phyloP scores from a whole-genome alignment of 2,329 filamentous ascomycete species.

The Aciculosporium take region DNA sequence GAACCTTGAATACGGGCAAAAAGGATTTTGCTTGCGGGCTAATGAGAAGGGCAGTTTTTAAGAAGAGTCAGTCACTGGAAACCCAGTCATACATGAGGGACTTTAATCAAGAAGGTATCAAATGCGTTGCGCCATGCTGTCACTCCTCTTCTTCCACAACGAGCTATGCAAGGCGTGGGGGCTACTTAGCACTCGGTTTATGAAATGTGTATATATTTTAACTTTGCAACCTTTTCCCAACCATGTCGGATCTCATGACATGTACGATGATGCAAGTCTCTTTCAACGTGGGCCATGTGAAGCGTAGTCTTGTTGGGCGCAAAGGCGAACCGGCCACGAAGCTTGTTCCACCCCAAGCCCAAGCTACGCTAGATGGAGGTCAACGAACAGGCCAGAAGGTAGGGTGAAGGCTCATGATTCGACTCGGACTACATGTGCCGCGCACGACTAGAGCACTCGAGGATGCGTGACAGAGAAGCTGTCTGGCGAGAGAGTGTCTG shows the following conservation, averaged over 20 bases:
- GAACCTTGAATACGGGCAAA: neutral
- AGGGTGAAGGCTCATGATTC: neutral
- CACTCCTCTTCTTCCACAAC: neutral
- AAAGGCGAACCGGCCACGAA: neutral
- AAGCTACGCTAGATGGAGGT: neutral
- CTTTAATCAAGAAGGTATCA: neutral
- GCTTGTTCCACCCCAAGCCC: neutral
- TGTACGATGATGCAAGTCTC: neutral
- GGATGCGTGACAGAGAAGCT: neutral
- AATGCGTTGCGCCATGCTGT: neutral
- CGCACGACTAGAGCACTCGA: neutral
- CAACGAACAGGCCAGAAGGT: neutral
- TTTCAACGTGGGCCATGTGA: neutral
- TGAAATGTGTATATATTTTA: neutral
- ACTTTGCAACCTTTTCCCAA: neutral
- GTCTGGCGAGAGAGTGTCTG: neutral
- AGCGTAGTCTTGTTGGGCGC: neutral
- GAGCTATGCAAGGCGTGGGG: neutral
- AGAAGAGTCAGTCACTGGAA: no score
- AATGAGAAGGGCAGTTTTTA: no score
- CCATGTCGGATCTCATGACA: neutral
- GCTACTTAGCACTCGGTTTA: neutral
- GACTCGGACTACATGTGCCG: no score
- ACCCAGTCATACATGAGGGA: neutral
- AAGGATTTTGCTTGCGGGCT: no score